Base-by-base conservation (phyloP, 768 basidiomycete species). In the Trichaptum fuscoviolaceum region DNA sequence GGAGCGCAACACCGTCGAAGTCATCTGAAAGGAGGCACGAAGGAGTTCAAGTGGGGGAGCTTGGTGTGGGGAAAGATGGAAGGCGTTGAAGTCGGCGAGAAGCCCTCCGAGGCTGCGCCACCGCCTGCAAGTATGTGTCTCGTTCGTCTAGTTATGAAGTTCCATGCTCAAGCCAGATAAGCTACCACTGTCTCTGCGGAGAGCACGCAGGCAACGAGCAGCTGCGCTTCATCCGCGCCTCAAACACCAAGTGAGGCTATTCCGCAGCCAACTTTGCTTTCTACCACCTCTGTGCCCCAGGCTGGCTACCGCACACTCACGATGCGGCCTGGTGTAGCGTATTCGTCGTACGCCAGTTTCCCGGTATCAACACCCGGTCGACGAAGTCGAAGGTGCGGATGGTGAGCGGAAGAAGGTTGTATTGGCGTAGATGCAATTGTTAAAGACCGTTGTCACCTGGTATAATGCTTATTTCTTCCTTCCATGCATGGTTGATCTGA, bases 371-470 rank as follows among this genome's bases (percentile, higher is more conserved):
- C 7, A 7, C 17, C 35, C n/a, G 89, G 85, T 96, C 25, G 94
- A 95, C 72, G 86, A 86, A 57, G 73, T 89, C 6, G 85, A 87
- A 57, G 76, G 73, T 0, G 74, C 70, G 6, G 73, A 70, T 15
- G 62, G 66, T 24, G 68, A 57, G 12, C 83, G 75, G 70, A 83
- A 84, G 72, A 79, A 75, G 65, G 82, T 85, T 66, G 89, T 97
- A 90, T 90, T 71, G 96, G 96, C 2, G 92, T 93, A 25, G 91
- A 94, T 72, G 87, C 84, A 8, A 93, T 99, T 69, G 91, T 92
- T 10, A 93, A 88, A 74, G 96, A 92, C 75, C 80, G 97, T 27
- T 99, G 97, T 96, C 90, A 89, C 73, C 73, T 99, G 79, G 96
- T 96, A 72, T 64, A 88, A 79, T 7, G 64, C 35, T 23, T 26